A percentile compares a stretch with the other conserved stretches of the same genome.
Conservation (phyloP, 78 protist species). For the Dictyostelium brefeldianum region DNA sequence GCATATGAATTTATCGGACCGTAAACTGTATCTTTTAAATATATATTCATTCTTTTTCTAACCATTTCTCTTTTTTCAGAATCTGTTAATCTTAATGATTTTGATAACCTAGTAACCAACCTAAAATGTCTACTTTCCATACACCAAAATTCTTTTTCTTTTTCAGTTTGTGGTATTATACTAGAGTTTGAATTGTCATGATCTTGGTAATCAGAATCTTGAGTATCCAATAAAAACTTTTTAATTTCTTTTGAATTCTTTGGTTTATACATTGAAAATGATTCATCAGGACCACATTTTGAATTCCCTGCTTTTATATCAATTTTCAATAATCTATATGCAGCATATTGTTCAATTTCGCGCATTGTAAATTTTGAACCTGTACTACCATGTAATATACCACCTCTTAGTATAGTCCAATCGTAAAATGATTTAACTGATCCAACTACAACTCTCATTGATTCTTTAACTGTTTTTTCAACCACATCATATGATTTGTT, state of each 20-base stretch:
- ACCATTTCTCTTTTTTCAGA: neutral
- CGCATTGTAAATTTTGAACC: slow-evolving; percentile 20
- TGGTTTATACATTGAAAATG: slow-evolving; percentile 4
- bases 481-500: neutral
- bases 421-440: slow-evolving; percentile 33
- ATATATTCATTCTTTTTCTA: slow-evolving; percentile 21
- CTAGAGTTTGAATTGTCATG: neutral
- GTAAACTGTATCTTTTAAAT: neutral
- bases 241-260: slow-evolving; percentile 37
- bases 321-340: slow-evolving; percentile 21
- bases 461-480: neutral
- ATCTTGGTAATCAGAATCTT: neutral
- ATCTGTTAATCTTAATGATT: neutral
- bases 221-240: slow-evolving; percentile 5
- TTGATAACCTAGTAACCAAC: slow-evolving; percentile 12
- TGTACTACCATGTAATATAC: slow-evolving; percentile 10
- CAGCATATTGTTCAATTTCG: slow-evolving; percentile 48
- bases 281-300: neutral
- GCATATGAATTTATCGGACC: slow-evolving; percentile 31
- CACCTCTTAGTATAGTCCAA: slow-evolving; percentile 69
- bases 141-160: slow-evolving; percentile 25
- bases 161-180: neutral
- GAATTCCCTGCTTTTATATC: neutral
- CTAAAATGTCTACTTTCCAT: slow-evolving; percentile 57
- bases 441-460: neutral